Percentiles rank a stretch among this genome's conserved stretches.
These are phyloP conservation scores for Neofusicoccum sp. DNA, from an alignment of 2,329 filamentous ascomycete species.

Conservation along the genomic window DNA sequence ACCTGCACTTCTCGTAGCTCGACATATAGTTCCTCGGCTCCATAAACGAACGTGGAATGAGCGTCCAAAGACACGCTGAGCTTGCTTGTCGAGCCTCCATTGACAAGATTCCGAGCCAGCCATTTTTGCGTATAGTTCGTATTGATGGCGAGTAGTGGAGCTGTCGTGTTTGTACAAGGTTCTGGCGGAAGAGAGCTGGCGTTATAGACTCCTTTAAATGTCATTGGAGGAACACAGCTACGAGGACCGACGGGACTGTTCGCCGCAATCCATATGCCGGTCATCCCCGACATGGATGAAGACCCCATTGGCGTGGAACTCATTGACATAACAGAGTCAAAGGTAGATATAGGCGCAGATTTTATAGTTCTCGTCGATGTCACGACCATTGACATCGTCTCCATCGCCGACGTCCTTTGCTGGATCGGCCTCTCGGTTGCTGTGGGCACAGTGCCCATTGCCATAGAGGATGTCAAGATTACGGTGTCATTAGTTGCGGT, in stretches of 20 bases:
- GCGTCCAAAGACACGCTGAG: constrained; percentile 26
- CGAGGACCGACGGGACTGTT: constrained; percentile 22
- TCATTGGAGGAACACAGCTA: constrained; percentile 26
- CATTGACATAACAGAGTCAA: neutral
- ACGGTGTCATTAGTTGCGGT: neutral
- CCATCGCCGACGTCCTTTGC: neutral
- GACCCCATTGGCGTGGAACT: neutral
- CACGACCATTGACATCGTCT: neutral
- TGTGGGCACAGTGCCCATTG: neutral
- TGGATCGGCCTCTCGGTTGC: neutral
- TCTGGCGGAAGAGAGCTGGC: constrained; percentile 24
- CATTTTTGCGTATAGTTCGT: constrained; percentile 22
- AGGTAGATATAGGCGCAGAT: neutral
- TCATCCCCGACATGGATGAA: neutral
- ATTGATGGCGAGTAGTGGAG: neutral
- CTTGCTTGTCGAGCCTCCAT: constrained; percentile 24
- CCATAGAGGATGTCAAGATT: neutral
- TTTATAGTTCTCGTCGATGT: neutral
- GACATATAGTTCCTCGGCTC: constrained; percentile 27
- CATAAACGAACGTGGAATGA: constrained; percentile 28
- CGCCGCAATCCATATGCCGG: neutral
- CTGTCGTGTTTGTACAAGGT: constrained; percentile 25
- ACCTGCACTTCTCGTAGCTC: constrained; percentile 5
- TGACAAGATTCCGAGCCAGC: constrained; percentile 27
- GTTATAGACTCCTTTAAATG: constrained; percentile 25